Evolutionary conservation across 306 rosid species (phyloP).

Genomic region (Gastrolobium bilobum): DNA sequence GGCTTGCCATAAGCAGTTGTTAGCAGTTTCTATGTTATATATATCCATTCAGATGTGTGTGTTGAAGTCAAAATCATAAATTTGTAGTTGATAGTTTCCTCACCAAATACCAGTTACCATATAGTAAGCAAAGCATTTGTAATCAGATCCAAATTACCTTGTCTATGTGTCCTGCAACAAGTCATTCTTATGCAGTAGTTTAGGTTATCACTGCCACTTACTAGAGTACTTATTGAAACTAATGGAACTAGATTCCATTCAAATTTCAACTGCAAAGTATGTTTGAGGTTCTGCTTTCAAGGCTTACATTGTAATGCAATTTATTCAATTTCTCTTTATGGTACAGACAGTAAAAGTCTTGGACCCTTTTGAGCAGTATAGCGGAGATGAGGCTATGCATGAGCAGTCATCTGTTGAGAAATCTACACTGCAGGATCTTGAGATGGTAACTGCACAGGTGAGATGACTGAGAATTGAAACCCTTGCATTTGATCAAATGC

Average conservation of each 20-base stretch:
- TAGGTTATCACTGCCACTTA: neutral
- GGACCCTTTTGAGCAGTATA: slow-evolving; percentile 52
- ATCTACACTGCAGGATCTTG: slow-evolving; percentile 68
- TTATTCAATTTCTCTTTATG: slow-evolving; percentile 41
- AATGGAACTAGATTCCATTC: slow-evolving; percentile 1
- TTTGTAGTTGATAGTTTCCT: neutral
- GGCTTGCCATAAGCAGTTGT: too few species aligned
- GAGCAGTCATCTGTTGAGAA: slow-evolving; percentile 65
- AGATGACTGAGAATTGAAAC: slow-evolving; percentile 14
- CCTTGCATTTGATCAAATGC: neutral
- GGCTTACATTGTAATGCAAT: slow-evolving; percentile 20
- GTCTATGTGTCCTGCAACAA: neutral
- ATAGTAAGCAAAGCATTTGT: neutral
- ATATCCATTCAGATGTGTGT: too few species aligned
- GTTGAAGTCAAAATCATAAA: neutral
- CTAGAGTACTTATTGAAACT: neutral
- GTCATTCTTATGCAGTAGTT: neutral
- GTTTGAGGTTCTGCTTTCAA: slow-evolving; percentile 27
- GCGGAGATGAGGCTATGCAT: slow-evolving; percentile 37
- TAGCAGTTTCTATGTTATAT: too few species aligned
- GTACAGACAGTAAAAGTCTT: slow-evolving; percentile 20
- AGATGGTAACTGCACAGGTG: slow-evolving; percentile 71
- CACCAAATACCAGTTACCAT: neutral
- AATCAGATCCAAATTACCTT: neutral
- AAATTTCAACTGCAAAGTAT: slow-evolving; percentile 3